phyloP scores from a whole-genome alignment of 2,329 filamentous ascomycete species.

The Calycina herbarum region DNA sequence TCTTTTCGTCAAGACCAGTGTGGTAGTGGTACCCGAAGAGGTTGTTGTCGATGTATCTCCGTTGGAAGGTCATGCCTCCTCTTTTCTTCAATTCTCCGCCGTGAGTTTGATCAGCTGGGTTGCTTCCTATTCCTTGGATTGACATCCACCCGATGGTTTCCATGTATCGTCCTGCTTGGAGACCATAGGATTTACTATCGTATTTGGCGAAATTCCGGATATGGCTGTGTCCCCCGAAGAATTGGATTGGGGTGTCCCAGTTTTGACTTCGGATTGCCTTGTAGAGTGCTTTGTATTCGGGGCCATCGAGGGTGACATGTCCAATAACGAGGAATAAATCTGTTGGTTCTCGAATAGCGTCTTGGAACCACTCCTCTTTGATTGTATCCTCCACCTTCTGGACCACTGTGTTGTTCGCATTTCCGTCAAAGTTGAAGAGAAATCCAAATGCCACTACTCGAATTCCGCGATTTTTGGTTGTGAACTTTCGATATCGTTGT shows the following conservation, averaged over 20 bases:
- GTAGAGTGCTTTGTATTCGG: constrained; percentile 77
- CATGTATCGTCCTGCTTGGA: constrained; percentile 89
- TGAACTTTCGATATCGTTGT: constrained; percentile 83
- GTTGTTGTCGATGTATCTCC: constrained; percentile 94
- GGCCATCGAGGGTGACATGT: constrained; percentile 79
- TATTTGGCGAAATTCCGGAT: constrained; percentile 82
- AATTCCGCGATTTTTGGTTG: constrained; percentile 83
- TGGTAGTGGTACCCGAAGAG: constrained; percentile 82
- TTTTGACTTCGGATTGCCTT: constrained; percentile 73
- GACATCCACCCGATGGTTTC: constrained; percentile 96
- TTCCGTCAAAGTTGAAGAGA: constrained; percentile 88
- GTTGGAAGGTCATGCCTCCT: constrained; percentile 59
- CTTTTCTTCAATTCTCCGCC: constrained; percentile 35
- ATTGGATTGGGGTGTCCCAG: constrained; percentile 82
- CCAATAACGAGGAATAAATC: constrained; percentile 87
- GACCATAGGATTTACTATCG: constrained; percentile 73
- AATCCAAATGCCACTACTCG: constrained; percentile 89
- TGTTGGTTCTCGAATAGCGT: constrained; percentile 78
- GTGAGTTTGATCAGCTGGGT: constrained; percentile 32
- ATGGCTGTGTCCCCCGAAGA: constrained; percentile 89
- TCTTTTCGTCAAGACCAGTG: constrained; percentile 67
- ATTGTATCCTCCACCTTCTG: constrained; percentile 77
- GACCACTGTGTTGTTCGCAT: constrained; percentile 87
- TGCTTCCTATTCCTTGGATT: constrained; percentile 58
- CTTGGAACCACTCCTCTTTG: constrained; percentile 84